phyloP scores from a whole-genome alignment of 169 alveolate species.

The Plasmodium billcollinsi region DNA sequence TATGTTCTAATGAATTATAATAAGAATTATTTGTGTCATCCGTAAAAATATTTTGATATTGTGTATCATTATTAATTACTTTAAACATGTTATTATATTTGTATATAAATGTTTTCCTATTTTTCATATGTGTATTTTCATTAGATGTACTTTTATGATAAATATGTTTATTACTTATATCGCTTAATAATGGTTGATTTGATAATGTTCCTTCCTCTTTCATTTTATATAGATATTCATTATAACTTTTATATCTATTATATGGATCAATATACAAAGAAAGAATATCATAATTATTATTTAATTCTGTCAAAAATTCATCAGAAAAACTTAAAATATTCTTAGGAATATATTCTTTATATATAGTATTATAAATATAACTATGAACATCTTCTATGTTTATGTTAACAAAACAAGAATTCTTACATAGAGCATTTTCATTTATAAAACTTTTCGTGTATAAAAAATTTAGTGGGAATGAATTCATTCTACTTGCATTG shows the following conservation, averaged over 20 bases:
- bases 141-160: neutral
- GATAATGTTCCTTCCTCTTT: neutral
- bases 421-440: neutral
- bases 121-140: neutral
- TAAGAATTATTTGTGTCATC: slow-evolving; percentile 29
- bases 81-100: slow-evolving; percentile 18
- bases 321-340: slow-evolving; percentile 29
- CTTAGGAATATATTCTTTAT: slow-evolving; percentile 5
- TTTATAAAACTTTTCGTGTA: too few relatives aligned
- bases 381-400: slow-evolving; percentile 28
- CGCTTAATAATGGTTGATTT: neutral
- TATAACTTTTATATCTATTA: slow-evolving; percentile 20
- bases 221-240: slow-evolving; percentile 31
- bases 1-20: slow-evolving; percentile 46
- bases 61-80: slow-evolving; percentile 40
- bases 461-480: too few relatives aligned
- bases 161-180: neutral
- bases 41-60: slow-evolving; percentile 24
- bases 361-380: slow-evolving; percentile 6
- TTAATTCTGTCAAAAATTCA: slow-evolving; percentile 34
- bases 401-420: neutral
- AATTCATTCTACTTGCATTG: too few relatives aligned
- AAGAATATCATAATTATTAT: slow-evolving; percentile 44
- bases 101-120: slow-evolving; percentile 13
- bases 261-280: slow-evolving; percentile 28